Percentiles rank a stretch among this genome's conserved stretches.
These are phyloP conservation scores for Angomonas deanei DNA, from an alignment of 208 protist species.

Conservation along the genomic window DNA sequence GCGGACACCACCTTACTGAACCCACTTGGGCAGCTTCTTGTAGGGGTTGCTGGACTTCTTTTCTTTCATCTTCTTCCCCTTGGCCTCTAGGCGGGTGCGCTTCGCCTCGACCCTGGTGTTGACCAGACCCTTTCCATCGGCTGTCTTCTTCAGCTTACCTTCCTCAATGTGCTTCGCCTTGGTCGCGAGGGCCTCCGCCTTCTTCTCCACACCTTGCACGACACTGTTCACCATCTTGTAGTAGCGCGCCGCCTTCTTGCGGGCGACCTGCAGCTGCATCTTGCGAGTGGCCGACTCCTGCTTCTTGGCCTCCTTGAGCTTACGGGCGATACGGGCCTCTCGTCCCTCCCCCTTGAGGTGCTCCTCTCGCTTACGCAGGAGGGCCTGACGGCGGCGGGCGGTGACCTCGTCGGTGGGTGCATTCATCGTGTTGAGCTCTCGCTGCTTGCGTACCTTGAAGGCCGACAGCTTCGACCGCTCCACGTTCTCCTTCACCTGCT, in stretches of 20 bases:
- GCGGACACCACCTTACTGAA: constrained; percentile 57
- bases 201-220: constrained; percentile 54
- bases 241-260: constrained; percentile 86
- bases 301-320: constrained; percentile 58
- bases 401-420: constrained; percentile 77
- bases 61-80: constrained; percentile 44
- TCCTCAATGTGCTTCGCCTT: constrained; percentile 79
- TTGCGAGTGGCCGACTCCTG: constrained; percentile 73
- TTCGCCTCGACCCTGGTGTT: constrained; percentile 50
- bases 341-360: constrained; percentile 28
- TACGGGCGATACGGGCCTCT: constrained; percentile 58
- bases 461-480: constrained; percentile 69
- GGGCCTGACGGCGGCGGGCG: constrained; percentile 60
- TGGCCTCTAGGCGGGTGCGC: constrained; percentile 33
- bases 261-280: constrained; percentile 87
- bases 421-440: constrained; percentile 86
- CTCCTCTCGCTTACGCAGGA: constrained; percentile 38
- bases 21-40: constrained; percentile 86
- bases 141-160: constrained; percentile 43
- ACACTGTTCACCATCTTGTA: constrained; percentile 89
- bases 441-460: constrained; percentile 87
- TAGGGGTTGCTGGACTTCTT: constrained; percentile 76
- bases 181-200: constrained; percentile 42
- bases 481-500: constrained; percentile 80
- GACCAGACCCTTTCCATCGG: constrained; percentile 56